Conservation (phyloP, 78 protist genomes). For the Blattamonas nauphoetae region DNA sequence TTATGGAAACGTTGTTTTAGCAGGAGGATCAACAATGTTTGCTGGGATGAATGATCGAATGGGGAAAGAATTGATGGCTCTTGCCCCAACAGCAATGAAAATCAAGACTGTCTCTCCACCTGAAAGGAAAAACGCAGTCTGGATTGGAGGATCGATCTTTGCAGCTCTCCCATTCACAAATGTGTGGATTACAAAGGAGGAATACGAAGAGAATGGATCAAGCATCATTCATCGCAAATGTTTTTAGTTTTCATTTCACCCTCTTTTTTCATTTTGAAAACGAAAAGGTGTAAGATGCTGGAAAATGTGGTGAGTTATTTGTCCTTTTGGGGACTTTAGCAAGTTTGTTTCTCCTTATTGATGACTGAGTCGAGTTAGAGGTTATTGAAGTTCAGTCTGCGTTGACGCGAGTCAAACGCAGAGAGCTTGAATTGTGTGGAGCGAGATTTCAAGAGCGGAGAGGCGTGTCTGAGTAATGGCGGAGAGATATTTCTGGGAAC, state of each 20-base stretch:
- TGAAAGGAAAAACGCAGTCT: background rate
- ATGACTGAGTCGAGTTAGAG: too few relatives aligned
- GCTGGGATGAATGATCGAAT: conserved; percentile 1
- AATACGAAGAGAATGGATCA: conserved; percentile 22
- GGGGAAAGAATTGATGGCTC: conserved; percentile 19
- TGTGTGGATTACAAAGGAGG: conserved; percentile 3
- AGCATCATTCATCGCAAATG: conserved; percentile 29
- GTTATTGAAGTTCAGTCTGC: too few relatives aligned
- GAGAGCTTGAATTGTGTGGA: too few relatives aligned
- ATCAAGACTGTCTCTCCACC: conserved; percentile 41
- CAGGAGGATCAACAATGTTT: conserved; percentile 38
- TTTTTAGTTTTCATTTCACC: conserved; percentile 31
- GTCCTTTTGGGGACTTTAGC: too few relatives aligned
- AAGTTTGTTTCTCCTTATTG: too few relatives aligned
- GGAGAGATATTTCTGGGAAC: too few relatives aligned
- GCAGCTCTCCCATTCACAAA: background rate
- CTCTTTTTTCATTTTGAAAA: too few relatives aligned
- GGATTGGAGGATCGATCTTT: conserved; percentile 19
- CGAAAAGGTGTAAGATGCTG: too few relatives aligned
- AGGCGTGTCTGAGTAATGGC: too few relatives aligned
- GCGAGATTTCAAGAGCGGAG: too few relatives aligned
- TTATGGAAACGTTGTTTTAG: conserved; percentile 23
- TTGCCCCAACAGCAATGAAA: conserved; percentile 15
- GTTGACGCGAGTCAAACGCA: too few relatives aligned
- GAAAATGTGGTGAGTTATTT: too few relatives aligned